These are phyloP conservation scores for Dryadomyces quercivorus DNA, from an alignment of 2,329 filamentous ascomycete species.

Conservation along the genomic window DNA sequence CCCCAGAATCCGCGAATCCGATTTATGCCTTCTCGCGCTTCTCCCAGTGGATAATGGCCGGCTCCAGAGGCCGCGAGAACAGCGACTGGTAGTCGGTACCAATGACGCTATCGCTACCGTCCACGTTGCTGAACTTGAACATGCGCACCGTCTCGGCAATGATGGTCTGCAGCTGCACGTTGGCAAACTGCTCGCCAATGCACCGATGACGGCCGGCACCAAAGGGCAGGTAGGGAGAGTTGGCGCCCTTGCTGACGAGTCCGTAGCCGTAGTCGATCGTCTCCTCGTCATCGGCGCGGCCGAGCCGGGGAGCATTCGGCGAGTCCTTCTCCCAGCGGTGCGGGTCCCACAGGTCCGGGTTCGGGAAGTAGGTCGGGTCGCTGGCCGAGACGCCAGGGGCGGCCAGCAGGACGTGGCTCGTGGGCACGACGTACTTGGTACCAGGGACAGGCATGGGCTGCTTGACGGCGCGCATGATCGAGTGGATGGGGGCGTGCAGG, in stretches of 20 bases:
- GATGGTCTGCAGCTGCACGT: conserved; percentile 82
- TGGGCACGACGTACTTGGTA: conserved; percentile 72
- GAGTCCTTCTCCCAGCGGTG: conserved; percentile 73
- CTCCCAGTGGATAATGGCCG: conserved; percentile 66
- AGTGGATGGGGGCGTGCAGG: conserved; percentile 86
- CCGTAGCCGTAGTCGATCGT: conserved; percentile 92
- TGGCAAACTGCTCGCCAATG: conserved; percentile 95
- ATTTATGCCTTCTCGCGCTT: conserved; percentile 35
- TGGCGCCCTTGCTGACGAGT: conserved; percentile 78
- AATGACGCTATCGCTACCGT: conserved; percentile 56
- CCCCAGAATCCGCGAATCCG: too few relatives aligned
- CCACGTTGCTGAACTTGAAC: conserved; percentile 68
- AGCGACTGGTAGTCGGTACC: conserved; percentile 58
- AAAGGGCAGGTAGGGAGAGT: conserved; percentile 86
- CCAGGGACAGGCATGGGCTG: conserved; percentile 72
- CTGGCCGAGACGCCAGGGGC: conserved; percentile 72
- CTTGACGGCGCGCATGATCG: conserved; percentile 87
- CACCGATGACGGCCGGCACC: conserved; percentile 87
- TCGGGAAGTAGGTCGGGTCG: conserved; percentile 64
- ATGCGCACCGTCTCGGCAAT: conserved; percentile 61
- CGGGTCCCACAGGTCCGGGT: conserved; percentile 75
- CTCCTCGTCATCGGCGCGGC: conserved; percentile 39
- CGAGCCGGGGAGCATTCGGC: conserved; percentile 36
- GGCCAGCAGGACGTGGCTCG: conserved; percentile 68
- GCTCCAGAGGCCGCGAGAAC: conserved; percentile 61